Evolutionary conservation across 1,139 yeast genomes (phyloP).

Genomic region (Geotrichum phurueaensis): DNA sequence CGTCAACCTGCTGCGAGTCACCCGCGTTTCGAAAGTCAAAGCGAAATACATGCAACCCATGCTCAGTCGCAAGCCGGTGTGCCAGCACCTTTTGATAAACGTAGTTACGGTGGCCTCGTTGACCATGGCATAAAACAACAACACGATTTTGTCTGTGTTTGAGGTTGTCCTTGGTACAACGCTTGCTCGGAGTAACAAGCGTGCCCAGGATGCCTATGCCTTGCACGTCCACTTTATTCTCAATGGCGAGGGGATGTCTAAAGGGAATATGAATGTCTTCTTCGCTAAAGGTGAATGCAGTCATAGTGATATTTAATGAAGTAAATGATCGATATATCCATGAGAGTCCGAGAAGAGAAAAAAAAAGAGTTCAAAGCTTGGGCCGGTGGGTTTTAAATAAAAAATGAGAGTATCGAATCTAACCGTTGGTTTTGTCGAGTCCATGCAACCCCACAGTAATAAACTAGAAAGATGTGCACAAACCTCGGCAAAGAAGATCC

Average conservation of each 20-base stretch:
- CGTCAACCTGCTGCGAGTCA: constrained; percentile 53
- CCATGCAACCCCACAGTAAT: not conserved
- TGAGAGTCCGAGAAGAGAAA: not conserved
- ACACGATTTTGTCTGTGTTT: constrained; percentile 28
- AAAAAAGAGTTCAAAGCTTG: not conserved
- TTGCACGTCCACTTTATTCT: not conserved
- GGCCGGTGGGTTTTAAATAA: not conserved
- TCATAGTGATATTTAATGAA: not conserved
- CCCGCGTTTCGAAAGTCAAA: constrained; percentile 89
- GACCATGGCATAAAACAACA: constrained; percentile 62
- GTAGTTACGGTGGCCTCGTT: constrained; percentile 77
- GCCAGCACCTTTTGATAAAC: constrained; percentile 67
- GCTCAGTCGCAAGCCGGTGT: constrained; percentile 48
- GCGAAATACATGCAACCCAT: constrained; percentile 61
- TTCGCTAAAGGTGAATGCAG: constrained; percentile 11
- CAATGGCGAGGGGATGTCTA: constrained; percentile 14
- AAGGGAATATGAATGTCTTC: constrained; percentile 13
- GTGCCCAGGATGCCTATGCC: constrained; percentile 15
- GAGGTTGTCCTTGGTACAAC: not conserved
- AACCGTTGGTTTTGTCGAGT: not conserved
- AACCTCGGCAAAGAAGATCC: not conserved
- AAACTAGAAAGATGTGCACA: not conserved
- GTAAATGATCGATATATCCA: not conserved
- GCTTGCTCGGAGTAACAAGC: constrained; percentile 8
- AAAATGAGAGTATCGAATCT: not conserved